Evolutionary conservation across 495 filamentous ascomycete genomes (phyloP).

Genomic region (Neurospora hispaniola): DNA sequence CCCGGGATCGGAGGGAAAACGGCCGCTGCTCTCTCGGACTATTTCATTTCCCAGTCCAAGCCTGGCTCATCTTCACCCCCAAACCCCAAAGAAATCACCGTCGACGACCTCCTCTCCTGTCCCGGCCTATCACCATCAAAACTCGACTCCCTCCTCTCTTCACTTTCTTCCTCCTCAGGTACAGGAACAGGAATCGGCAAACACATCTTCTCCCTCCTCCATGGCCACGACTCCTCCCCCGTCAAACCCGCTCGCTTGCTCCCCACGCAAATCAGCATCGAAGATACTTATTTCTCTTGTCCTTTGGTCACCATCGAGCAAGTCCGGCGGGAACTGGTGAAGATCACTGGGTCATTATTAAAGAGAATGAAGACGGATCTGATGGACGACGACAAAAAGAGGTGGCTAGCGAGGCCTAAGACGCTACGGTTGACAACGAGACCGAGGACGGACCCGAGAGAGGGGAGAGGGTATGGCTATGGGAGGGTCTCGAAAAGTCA

Average conservation of each 20-base stretch:
- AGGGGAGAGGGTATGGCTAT: conserved; percentile 22
- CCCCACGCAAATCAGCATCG: conserved; percentile 86
- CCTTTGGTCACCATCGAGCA: conserved; percentile 51
- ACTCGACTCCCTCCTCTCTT: conserved; percentile 53
- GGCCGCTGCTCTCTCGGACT: conserved; percentile 56
- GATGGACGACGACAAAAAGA: conserved; percentile 28
- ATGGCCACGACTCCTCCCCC: conserved; percentile 53
- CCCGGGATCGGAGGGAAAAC: conserved; percentile 77
- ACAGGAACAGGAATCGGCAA: conserved; percentile 26
- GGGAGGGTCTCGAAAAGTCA: conserved; percentile 59
- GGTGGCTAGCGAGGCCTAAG: conserved; percentile 34
- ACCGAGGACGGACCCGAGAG: conserved; percentile 34
- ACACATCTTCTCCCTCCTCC: conserved; percentile 29
- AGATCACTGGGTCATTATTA: conserved; percentile 59
- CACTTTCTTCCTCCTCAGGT: conserved; percentile 22
- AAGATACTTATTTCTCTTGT: conserved; percentile 59
- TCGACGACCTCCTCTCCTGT: conserved; percentile 42
- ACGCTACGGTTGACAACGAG: conserved; percentile 73
- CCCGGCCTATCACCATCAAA: conserved; percentile 21
- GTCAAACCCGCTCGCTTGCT: conserved; percentile 61
- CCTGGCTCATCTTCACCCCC: conserved; percentile 24
- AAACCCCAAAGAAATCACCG: conserved; percentile 40
- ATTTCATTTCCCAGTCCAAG: conserved; percentile 39
- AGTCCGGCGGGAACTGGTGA: conserved; percentile 48
- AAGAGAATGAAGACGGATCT: conserved; percentile 72